A percentile compares a stretch with the other conserved stretches of the same genome.
Conservation (phyloP, 192 early-diverging fungal species). For the Coemansia asiatica region DNA sequence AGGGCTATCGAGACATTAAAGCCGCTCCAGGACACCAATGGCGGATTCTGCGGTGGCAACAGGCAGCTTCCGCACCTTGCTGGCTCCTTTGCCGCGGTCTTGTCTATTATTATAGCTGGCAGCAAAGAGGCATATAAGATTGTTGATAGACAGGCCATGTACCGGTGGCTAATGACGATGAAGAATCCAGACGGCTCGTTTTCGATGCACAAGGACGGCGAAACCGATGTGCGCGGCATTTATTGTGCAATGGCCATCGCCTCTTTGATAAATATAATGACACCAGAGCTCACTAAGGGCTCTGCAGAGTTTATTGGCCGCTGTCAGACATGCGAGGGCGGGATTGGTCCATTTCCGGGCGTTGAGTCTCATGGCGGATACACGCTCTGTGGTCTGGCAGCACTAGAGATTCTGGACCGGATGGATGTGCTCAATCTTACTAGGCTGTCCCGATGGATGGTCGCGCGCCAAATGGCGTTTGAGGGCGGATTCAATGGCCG, state of each 20-base stretch:
- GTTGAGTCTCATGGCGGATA: constrained; percentile 96
- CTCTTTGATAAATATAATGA: constrained; percentile 79
- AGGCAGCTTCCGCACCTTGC: constrained; percentile 86
- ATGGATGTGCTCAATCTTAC: constrained; percentile 66
- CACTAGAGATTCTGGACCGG: constrained; percentile 72
- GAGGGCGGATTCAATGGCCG: constrained; percentile 97
- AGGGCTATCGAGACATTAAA: constrained; percentile 58
- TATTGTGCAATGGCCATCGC: constrained; percentile 87
- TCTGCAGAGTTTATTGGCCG: constrained; percentile 68
- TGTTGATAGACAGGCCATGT: constrained; percentile 57
- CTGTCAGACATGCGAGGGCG: constrained; percentile 95
- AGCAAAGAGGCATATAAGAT: constrained; percentile 63
- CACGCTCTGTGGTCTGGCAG: constrained; percentile 88
- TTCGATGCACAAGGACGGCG: constrained; percentile 86
- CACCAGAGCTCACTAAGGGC: constrained; percentile 68
- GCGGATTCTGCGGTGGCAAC: constrained; percentile 83
- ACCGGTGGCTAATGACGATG: constrained; percentile 74
- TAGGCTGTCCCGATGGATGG: constrained; percentile 69
- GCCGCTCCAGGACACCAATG: constrained; percentile 65
- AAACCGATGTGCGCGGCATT: constrained; percentile 84
- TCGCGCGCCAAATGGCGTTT: constrained; percentile 75
- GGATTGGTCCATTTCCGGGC: constrained; percentile 77
- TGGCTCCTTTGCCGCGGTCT: constrained; percentile 85
- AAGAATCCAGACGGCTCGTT: constrained; percentile 90
- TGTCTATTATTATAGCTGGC: constrained; percentile 78